Conservation (phyloP, 225 moss, liverwort and hornwort species). For the Physcomitrium patens region DNA sequence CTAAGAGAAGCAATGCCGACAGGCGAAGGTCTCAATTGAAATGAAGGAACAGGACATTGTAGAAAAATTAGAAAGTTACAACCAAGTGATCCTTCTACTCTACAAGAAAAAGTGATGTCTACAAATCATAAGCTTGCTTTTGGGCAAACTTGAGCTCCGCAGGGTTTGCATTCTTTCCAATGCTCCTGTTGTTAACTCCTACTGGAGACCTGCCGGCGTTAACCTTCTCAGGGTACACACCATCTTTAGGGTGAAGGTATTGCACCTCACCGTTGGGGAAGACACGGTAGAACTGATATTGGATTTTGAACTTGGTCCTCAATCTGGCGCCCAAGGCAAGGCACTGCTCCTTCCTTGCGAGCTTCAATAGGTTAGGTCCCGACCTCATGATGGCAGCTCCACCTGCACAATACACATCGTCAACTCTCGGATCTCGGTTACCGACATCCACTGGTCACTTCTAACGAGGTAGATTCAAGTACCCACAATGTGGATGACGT, state of each 20-base stretch:
- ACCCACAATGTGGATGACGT: too few relatives aligned
- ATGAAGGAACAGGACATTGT: not conserved
- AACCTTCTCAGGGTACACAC: constrained; percentile 88
- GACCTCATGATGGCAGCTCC: constrained; percentile 87
- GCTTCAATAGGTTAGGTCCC: constrained; percentile 75
- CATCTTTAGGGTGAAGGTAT: constrained; percentile 86
- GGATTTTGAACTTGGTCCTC: constrained; percentile 83
- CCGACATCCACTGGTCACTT: not conserved
- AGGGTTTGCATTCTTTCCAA: constrained; percentile 77
- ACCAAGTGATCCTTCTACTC: constrained; percentile 18
- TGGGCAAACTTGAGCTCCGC: constrained; percentile 58
- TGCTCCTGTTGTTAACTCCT: constrained; percentile 64
- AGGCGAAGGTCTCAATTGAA: too few relatives aligned
- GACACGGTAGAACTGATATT: constrained; percentile 81
- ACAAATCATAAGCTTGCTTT: constrained; percentile 56
- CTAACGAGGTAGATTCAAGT: too few relatives aligned
- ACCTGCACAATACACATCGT: constrained; percentile 6
- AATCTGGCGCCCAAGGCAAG: constrained; percentile 63
- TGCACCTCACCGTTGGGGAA: constrained; percentile 90
- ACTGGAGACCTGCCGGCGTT: constrained; percentile 68
- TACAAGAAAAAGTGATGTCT: constrained; percentile 42
- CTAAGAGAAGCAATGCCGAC: too few relatives aligned
- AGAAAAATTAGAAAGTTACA: constrained; percentile 9
- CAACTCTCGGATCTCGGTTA: too few relatives aligned
- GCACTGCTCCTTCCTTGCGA: constrained; percentile 85